Base-by-base conservation (phyloP, 2,329 filamentous ascomycete species). In the Fonsecaea multimorphosa region DNA sequence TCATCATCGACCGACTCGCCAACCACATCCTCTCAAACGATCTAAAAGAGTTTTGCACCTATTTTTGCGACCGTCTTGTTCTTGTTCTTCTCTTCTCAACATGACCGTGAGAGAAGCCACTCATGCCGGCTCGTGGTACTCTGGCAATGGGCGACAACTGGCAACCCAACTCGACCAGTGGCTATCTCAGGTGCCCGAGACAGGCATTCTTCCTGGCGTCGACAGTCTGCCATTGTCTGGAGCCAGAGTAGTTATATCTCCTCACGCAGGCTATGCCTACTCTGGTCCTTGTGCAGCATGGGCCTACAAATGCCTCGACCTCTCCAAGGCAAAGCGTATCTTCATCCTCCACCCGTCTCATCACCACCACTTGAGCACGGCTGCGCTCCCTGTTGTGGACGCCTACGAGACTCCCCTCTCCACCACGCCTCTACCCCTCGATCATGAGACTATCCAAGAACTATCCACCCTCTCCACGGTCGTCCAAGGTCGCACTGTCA, bases 321-420 rank as follows among this genome's bases (percentile, higher is more conserved):
- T 98, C 63, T 89, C 87, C 66, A 86, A 87, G 67, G 90, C 89
- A 86, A 96, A 96, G 78, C 90, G 93, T 2, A 86, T 99, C 70
- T 98, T 99, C 75, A 83, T 99, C 49, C 86, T 99, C 16, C 95
- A 95, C 0, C 95, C 95, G 1, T 97, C 94, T 0, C 95, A 99
- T 74, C 92, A 94, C 56, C 88, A 91, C 77, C 91, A 92, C 70
- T 87, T 98, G 1, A 82, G 85, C 1, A 91, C 89, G 57, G 91
- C 91, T 70, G 93, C 92, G 2, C 83, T 96, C 6, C 90, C 93
- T 0, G 85, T 83, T 11, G 93, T 92, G 74, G 83, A 82, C 32
- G 77, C 76, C n/a, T 82, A 82, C 71, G 74, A 73, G 64, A 82
- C 80, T 62, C 78, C 80, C 64, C 76, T 82, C 49, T 78, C 78